Base-by-base conservation (phyloP, 1,284 basidiomycete species). In the Trametes pubescens region DNA sequence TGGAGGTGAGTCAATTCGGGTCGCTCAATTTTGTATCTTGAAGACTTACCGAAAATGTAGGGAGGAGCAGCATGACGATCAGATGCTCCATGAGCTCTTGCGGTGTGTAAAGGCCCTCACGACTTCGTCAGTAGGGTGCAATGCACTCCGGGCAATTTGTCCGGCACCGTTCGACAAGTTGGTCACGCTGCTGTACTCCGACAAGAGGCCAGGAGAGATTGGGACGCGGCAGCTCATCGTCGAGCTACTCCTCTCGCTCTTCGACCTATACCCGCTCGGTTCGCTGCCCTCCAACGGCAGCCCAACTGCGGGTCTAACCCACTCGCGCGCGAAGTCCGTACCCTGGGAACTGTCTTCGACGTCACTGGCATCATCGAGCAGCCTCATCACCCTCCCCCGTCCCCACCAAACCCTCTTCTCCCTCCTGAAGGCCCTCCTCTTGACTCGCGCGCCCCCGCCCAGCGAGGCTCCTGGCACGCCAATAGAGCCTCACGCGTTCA, bases 51-150 rank as follows among this genome's bases (percentile, higher is more conserved):
- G 3, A 26, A n/a, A 0, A n/a, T 14, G 21, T 53, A 95, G 96
- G 66, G 97, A 99, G 76, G 97, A 99, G 75, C 96, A 98, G 75
- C 96, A 98, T 71, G 97, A 98, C 73, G 98, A 99, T 75, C 90
- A 96, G 75, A 84, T 98, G 52, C 83, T 99, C 9, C 91, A 97
- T 71, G 97, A 99, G 75, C 81, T 99, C 0, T 81, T 99, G 32
- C 89, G 96, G 3, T 98, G 96, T 78, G 88, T 99, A 78, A 98
- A 98, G 76, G 97, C 94, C 0, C 82, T 99, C 1, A 90, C 91
- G 0, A 96, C 96, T 0, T 97, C 96, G 1, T 89, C 91, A 10
- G 92, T 95, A 40, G 92, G 91, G 14, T 92, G 87, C 71, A 86
- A 86, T 34, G 95, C 96, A 0, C 84, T 99, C 2, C 89, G 94